Evolutionary conservation across 2,329 filamentous ascomycete species (phyloP).

Genomic region (Colletotrichum chlorophyti): DNA sequence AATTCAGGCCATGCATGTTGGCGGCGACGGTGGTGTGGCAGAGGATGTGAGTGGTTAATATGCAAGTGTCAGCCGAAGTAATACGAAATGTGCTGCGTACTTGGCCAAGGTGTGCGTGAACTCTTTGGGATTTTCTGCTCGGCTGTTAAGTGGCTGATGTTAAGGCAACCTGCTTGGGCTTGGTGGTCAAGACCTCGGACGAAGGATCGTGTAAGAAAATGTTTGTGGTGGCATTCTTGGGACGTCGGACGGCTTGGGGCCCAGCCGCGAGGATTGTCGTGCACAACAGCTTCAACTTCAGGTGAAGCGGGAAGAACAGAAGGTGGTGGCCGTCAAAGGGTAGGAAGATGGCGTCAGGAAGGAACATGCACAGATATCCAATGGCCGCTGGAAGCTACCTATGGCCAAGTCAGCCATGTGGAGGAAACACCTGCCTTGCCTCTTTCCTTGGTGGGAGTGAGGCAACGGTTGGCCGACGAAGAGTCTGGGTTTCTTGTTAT

Average conservation of each 20-base stretch:
- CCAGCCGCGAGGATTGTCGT: background rate
- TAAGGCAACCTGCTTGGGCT: background rate
- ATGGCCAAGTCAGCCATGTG: no score
- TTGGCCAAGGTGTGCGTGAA: background rate
- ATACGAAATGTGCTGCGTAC: slow-evolving; percentile 17
- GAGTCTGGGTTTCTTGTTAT: no score
- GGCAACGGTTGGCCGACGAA: no score
- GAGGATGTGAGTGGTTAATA: background rate
- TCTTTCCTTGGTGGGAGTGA: no score
- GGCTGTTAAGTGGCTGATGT: background rate
- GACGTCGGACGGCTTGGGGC: slow-evolving; percentile 1
- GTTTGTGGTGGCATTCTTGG: slow-evolving; percentile 6
- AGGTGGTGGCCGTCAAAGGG: background rate
- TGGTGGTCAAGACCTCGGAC: background rate
- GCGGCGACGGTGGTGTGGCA: background rate
- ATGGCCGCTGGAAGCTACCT: no score
- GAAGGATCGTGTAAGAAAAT: background rate
- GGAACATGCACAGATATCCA: no score
- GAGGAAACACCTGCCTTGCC: background rate
- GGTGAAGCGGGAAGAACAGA: slow-evolving; percentile 8
- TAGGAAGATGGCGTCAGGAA: background rate
- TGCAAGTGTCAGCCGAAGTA: slow-evolving; percentile 24
- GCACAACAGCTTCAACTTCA: slow-evolving; percentile 24
- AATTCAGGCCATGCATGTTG: slow-evolving; percentile 7
- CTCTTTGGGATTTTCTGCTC: background rate